Conservation (phyloP, 768 basidiomycete species). For the Suillus alpinus region DNA sequence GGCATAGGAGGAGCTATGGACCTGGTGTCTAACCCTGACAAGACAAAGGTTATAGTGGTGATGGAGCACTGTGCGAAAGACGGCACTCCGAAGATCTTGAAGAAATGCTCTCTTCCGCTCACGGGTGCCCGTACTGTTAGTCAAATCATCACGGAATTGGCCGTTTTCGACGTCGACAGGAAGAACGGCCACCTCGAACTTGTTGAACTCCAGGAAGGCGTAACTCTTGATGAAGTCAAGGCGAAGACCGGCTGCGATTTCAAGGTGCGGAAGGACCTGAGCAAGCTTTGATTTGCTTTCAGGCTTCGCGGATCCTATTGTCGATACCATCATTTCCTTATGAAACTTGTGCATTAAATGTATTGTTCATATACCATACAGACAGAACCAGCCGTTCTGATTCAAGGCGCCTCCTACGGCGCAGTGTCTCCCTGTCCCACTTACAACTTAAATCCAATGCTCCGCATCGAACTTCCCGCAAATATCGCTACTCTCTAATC, state of each 20-base stretch:
- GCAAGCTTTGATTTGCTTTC: constrained; percentile 39
- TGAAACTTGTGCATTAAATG: background rate
- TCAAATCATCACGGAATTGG: constrained; percentile 90
- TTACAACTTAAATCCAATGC: background rate
- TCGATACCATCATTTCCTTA: background rate
- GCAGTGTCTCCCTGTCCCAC: background rate
- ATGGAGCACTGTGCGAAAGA: constrained; percentile 92
- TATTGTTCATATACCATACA: background rate
- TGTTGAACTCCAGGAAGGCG: constrained; percentile 79
- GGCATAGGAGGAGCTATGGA: constrained; percentile 98
- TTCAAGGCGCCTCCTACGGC: background rate
- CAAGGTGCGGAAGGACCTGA: constrained; percentile 51
- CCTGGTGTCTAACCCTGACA: constrained; percentile 92
- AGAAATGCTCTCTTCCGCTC: constrained; percentile 77
- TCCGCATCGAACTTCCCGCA: no score
- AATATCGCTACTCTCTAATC: no score
- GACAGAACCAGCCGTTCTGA: background rate
- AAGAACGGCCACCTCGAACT: constrained; percentile 67
- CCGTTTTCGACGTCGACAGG: constrained; percentile 87
- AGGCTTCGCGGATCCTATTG: constrained; percentile 11
- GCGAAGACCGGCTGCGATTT: constrained; percentile 88
- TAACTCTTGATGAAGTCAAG: constrained; percentile 78
- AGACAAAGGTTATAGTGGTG: constrained; percentile 86
- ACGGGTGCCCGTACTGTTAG: constrained; percentile 89
- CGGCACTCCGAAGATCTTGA: constrained; percentile 85